Percentiles rank a stretch among this genome's conserved stretches.
phyloP scores from a whole-genome alignment of 148 eudicot genomes.

The Cornus suecica region DNA sequence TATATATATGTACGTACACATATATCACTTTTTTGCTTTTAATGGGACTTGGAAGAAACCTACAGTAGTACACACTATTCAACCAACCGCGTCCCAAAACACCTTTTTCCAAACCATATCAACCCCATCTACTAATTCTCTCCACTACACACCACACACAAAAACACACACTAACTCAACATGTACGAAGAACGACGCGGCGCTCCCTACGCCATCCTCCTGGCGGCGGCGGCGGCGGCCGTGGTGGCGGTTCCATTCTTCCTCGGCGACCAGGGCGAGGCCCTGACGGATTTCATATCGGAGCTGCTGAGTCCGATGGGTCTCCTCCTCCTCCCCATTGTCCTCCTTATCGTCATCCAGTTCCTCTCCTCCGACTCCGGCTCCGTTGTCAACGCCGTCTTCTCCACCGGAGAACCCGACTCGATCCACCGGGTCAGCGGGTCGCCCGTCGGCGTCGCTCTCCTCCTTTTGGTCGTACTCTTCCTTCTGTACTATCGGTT shows the following conservation, averaged over 20 bases:
- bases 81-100: constrained; percentile 7
- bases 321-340: constrained; percentile 61
- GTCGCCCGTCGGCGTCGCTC: constrained; percentile 78
- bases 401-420: constrained; percentile 67
- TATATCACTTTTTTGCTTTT: too few relatives aligned
- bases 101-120: not conserved
- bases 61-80: not conserved
- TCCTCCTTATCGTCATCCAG: constrained; percentile 64
- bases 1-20: too few relatives aligned
- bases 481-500: constrained; percentile 61
- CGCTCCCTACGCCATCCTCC: constrained; percentile 69
- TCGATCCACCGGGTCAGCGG: constrained; percentile 79
- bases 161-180: not conserved
- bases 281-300: constrained; percentile 54
- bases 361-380: constrained; percentile 68
- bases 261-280: constrained; percentile 69
- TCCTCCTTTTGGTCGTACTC: constrained; percentile 48
- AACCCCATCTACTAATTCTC: too few relatives aligned
- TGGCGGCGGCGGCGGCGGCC: constrained; percentile 56
- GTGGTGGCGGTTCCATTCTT: constrained; percentile 38
- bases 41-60: too few relatives aligned
- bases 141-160: too few relatives aligned
- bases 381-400: constrained; percentile 41
- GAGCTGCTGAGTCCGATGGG: constrained; percentile 73
- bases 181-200: constrained; percentile 57